phyloP scores from a whole-genome alignment of 768 basidiomycete species.

The Calocybe cyanea region DNA sequence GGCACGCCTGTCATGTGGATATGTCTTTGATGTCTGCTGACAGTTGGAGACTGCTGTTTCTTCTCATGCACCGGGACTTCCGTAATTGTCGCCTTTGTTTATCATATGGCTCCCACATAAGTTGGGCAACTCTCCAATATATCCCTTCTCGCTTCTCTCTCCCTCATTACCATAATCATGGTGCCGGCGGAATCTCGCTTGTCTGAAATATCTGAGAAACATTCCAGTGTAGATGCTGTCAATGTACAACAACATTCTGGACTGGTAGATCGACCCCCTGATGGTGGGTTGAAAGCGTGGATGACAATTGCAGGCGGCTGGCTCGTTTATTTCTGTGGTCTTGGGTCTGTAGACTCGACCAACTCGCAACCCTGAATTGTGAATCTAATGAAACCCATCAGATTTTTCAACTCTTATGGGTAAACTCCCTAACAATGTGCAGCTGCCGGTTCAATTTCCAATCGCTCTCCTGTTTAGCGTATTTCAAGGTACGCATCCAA shows the following conservation, averaged over 20 bases:
- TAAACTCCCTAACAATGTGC: background rate
- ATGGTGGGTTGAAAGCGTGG: slow-evolving; percentile 14
- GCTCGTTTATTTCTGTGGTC: slow-evolving; percentile 16
- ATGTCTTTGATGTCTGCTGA: no score
- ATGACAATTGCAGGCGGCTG: slow-evolving; percentile 14
- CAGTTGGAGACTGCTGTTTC: background rate
- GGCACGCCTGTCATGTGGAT: no score
- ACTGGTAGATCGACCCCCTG: background rate
- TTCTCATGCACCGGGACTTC: background rate
- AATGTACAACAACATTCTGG: background rate
- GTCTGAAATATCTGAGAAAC: slow-evolving; percentile 1
- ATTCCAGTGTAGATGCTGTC: background rate
- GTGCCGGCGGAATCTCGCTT: background rate
- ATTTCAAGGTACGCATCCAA: slow-evolving; percentile 11
- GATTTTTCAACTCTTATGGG: slow-evolving; percentile 18
- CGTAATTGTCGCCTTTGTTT: no score
- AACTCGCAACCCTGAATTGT: background rate
- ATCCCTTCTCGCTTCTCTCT: no score
- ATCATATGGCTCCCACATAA: no score
- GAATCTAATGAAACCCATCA: background rate
- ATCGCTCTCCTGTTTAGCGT: slow-evolving; percentile 4
- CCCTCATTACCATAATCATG: background rate
- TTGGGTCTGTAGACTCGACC: slow-evolving; percentile 4
- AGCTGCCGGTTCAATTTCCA: background rate
- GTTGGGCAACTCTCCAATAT: background rate